Evolutionary conservation across 805 yeast species (phyloP).

Genomic region (Starmerella bombicola): DNA sequence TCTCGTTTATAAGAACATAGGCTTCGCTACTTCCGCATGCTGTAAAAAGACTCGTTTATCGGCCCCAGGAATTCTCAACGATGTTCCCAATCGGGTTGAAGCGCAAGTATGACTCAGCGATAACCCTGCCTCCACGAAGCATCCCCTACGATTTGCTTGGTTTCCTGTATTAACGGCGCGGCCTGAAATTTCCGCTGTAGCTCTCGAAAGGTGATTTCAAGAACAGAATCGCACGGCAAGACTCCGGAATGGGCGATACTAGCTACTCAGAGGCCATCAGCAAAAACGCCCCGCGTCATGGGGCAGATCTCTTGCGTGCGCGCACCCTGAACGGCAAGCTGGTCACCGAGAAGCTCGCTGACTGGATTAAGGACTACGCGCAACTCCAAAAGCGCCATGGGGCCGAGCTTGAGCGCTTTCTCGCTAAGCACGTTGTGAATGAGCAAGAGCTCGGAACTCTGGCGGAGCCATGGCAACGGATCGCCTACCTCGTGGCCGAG

Average conservation of each 20-base stretch:
- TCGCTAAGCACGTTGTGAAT: constrained; percentile 14
- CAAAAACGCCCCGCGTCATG: constrained; percentile 38
- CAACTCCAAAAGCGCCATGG: constrained; percentile 38
- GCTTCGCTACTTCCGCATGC: too few species aligned
- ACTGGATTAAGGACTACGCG: constrained; percentile 45
- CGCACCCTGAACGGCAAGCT: constrained; percentile 44
- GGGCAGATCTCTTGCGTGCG: constrained; percentile 46
- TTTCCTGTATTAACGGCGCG: too few species aligned
- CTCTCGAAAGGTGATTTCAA: neutral
- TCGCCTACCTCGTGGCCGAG: constrained; percentile 24
- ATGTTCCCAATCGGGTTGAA: neutral
- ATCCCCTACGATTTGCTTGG: neutral
- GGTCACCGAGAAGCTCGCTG: constrained; percentile 49
- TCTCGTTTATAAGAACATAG: too few species aligned
- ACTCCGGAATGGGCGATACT: constrained; percentile 10
- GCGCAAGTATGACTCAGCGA: neutral
- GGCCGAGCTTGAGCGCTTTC: constrained; percentile 33
- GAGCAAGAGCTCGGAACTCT: constrained; percentile 24
- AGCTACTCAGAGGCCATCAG: constrained; percentile 22
- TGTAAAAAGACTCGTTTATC: too few species aligned
- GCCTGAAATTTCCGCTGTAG: too few species aligned
- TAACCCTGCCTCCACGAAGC: constrained; percentile 3
- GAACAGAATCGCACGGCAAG: neutral
- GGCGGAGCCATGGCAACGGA: constrained; percentile 24
- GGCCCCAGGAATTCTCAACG: too few species aligned